Conservation (phyloP, 306 rosid species). For the Vigna reflexopilosa region DNA sequence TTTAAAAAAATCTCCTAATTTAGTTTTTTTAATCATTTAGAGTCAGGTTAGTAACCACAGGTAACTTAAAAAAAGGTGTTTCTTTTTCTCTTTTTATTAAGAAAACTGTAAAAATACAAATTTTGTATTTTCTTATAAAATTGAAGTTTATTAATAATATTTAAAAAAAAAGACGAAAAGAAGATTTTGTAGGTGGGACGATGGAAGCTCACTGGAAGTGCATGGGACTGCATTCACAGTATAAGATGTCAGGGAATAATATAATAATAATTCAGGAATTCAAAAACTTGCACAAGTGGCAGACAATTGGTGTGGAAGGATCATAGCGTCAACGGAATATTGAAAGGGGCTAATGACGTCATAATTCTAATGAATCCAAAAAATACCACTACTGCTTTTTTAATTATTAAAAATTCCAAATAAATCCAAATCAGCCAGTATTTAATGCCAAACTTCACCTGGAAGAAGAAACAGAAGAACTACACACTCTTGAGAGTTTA, state of each 20-base stretch:
- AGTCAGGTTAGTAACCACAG: too few species aligned
- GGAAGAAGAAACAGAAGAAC: background rate
- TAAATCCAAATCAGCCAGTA: constrained; percentile 3
- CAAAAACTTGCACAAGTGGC: constrained; percentile 26
- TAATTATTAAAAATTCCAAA: background rate
- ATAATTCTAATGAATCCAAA: constrained; percentile 19
- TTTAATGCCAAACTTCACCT: constrained; percentile 19
- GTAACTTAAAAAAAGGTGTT: too few species aligned
- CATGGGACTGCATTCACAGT: background rate
- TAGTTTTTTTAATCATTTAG: too few species aligned
- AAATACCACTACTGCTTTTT: background rate
- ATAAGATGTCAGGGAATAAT: background rate
- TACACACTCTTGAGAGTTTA: background rate
- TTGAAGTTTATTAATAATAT: too few species aligned
- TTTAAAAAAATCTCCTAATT: too few species aligned
- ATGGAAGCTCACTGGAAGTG: background rate
- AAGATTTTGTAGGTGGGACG: too few species aligned
- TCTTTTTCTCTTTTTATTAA: too few species aligned
- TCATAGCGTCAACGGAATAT: constrained; percentile 27
- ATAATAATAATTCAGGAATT: background rate
- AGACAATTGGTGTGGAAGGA: constrained; percentile 24
- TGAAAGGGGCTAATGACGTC: constrained; percentile 11
- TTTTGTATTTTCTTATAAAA: background rate
- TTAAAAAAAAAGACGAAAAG: background rate
- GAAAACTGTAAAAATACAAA: background rate